Base-by-base conservation (phyloP, 106 monocot genomes). In the Gastrodia elata region DNA sequence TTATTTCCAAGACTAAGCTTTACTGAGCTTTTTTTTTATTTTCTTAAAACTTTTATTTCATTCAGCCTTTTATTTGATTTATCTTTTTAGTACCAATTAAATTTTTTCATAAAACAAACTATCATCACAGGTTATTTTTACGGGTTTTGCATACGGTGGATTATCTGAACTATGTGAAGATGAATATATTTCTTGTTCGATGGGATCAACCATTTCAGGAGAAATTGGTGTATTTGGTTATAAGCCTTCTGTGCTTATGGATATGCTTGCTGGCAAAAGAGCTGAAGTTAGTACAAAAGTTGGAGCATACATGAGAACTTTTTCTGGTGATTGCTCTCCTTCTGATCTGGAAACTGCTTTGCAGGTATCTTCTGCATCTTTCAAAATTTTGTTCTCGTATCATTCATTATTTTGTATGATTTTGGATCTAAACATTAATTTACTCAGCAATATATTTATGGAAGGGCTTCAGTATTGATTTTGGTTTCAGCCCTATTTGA, bases 191-290 rank as follows among this genome's bases (percentile, higher is more conserved):
- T 98, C 98, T 42, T 98, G 98, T 68, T 91, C 98, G 39, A 93
- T 93, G 98, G 93, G 98, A 43, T 88, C 98, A 75, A 91, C 93
- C 28, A 91, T 98, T 85, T 75, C 91, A 42, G 93, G 93, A 78
- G 93, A 93, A 80, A 98, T 98, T 71, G 98, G 98, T 64, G 81
- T 87, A n/a, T 98, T 88, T 83, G 93, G 93, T 71, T 89, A 98
- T 68, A 93, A 91, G 48, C 98, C 98, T n/a, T 91, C 91, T 77
- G 71, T 93, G 14, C 86, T 98, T 37, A 93, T 93, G 93, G 98
- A 98, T 82, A 98, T 98, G 98, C 93, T 98, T 82, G 98, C 98
- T 82, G 98, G 98, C 39, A 98, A 93, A 78, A 84, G 98, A 87
- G 98, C 93, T 75, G 98, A 98, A 84, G 88, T 98, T 37, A 81